Evolutionary conservation across 441 rosid species (phyloP), one percentile per base, ranked within the genome.

Genomic region (Erodium texanum): DNA sequence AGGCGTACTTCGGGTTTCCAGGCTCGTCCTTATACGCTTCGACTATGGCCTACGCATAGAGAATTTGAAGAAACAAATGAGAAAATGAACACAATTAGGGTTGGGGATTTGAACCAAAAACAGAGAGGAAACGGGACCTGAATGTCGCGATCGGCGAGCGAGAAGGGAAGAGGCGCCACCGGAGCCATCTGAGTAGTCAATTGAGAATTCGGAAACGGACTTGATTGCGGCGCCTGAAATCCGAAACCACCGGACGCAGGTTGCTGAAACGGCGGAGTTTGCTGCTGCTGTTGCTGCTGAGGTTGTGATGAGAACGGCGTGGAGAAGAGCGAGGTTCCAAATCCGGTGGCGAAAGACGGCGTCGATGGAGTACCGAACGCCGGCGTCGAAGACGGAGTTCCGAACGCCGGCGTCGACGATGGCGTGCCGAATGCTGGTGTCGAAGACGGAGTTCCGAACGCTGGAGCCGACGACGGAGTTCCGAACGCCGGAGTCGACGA

Each of bases 161-260:
- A 92, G 77, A 84, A 88, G 54, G 96, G 89, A 34, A 94, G 88
- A 1, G 98, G 97, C 66, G 98, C 89, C 12, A 92, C 89, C 8
- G 97, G 94, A 59, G 97, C 97, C 99, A 94, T 89, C 78, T 89
- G 98, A 74, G 99, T 92, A 48, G 96, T 88, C 78, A 88, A 77
- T 73, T 94, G 99, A 45, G 87, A 74, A 81, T 75, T 82, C 23
- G 85, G 84, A 69, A 87, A 89, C 8, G 86, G 82, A 68, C 78
- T 77, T 10, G 78, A 68, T 71, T 72, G 74, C 41, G 72, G 83
- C 18, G 84, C 69, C 43, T 80, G 66, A 54, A 76, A 75, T 59
- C 90, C 89, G 56, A 82, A 88, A 27, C 85, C 86, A 14, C 74
- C 32, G 72, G 82, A 56, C 43, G 80, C 68, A 59, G 83, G 80